A percentile compares a stretch with the other conserved stretches of the same genome.
Conservation (phyloP, 75 land plant genomes). For the Pinus albicaulis region DNA sequence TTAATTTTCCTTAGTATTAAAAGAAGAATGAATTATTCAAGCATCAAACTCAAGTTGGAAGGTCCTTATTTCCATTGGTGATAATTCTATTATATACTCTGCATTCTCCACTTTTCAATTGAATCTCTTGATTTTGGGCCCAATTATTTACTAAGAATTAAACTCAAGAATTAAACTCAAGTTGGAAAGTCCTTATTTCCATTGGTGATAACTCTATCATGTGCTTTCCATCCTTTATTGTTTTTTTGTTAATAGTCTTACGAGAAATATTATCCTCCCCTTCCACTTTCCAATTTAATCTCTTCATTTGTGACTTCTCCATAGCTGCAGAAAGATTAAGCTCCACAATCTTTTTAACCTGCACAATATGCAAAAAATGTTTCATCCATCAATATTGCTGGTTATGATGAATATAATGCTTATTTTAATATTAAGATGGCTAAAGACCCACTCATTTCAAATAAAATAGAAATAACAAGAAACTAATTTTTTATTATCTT, state of each 20-base stretch:
- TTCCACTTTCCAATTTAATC: constrained; percentile 5
- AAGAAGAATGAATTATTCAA: not conserved
- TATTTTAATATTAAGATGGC: too few species aligned
- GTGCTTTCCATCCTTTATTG: constrained; percentile 3
- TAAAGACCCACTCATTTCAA: too few species aligned
- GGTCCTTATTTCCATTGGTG: constrained; percentile 4
- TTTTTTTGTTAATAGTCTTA: not conserved
- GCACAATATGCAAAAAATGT: not conserved
- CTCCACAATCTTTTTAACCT: constrained; percentile 1
- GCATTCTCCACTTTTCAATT: constrained; percentile 1
- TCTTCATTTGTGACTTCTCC: not conserved
- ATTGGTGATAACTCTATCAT: constrained; percentile 1
- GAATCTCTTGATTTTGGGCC: not conserved
- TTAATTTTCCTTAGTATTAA: too few species aligned
- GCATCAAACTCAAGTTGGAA: not conserved
- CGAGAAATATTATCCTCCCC: not conserved
- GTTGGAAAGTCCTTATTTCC: constrained; percentile 4
- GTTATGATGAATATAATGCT: too few species aligned
- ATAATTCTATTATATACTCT: not conserved
- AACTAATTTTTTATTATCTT: too few species aligned
- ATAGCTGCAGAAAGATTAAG: not conserved
- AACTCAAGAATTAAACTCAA: not conserved
- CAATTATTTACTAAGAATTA: too few species aligned
- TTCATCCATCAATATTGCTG: too few species aligned
- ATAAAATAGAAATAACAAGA: too few species aligned